Conservation (phyloP, 805 yeast genomes). For the Candida qinlingensis region DNA sequence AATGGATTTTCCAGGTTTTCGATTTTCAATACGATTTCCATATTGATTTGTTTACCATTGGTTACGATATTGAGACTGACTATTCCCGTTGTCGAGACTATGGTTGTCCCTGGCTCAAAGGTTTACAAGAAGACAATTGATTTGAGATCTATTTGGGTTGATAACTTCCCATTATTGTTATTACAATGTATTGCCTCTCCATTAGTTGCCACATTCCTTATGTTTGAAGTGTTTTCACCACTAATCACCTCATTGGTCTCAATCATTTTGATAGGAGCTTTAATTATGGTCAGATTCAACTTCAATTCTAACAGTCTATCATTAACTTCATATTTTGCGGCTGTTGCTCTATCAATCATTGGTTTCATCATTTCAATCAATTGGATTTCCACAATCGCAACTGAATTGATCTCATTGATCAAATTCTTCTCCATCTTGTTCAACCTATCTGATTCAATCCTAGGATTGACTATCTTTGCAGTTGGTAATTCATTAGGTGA, state of each 20-base stretch:
- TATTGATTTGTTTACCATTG: constrained; percentile 30
- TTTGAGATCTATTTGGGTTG: constrained; percentile 17
- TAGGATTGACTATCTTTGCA: constrained; percentile 89
- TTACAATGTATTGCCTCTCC: constrained; percentile 30
- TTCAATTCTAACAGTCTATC: constrained; percentile 1
- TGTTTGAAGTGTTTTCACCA: constrained; percentile 4
- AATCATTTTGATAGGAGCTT: constrained; percentile 5
- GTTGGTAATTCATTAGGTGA: constrained; percentile 93
- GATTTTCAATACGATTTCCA: constrained; percentile 23
- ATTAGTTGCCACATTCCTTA: constrained; percentile 11
- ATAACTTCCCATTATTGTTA: constrained; percentile 20
- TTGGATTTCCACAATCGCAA: constrained; percentile 55
- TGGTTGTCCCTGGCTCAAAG: constrained; percentile 31
- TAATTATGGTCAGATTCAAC: constrained; percentile 1
- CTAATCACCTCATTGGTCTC: neutral
- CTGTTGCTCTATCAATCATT: constrained; percentile 27
- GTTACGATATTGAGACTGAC: constrained; percentile 29
- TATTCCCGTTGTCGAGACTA: constrained; percentile 29
- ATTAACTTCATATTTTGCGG: neutral
- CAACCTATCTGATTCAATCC: constrained; percentile 66
- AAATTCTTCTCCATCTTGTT: constrained; percentile 56
- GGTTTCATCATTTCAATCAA: constrained; percentile 69
- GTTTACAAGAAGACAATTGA: constrained; percentile 23
- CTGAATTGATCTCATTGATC: constrained; percentile 55
- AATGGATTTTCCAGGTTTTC: constrained; percentile 24